phyloP scores from a whole-genome alignment of 345 rosid genomes.

The Mercurialis annua region DNA sequence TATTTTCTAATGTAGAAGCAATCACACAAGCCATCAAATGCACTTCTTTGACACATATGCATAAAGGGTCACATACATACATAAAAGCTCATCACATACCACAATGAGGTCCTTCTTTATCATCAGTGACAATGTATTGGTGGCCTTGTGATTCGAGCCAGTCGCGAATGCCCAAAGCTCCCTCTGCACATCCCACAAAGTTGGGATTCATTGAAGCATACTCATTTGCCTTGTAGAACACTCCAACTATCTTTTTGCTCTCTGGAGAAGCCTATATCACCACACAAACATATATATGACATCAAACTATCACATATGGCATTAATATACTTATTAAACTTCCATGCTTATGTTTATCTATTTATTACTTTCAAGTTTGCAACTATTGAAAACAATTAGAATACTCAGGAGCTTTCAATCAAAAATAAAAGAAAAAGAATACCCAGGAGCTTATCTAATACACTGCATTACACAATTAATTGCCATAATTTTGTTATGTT shows the following conservation, averaged over 20 bases:
- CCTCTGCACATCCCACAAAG: constrained; percentile 73
- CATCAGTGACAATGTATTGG: constrained; percentile 81
- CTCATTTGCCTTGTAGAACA: constrained; percentile 90
- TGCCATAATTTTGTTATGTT: no score
- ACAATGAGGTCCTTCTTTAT: constrained; percentile 77
- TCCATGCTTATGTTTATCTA: background rate
- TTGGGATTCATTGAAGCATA: constrained; percentile 70
- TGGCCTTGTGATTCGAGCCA: constrained; percentile 91
- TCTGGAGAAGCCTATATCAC: constrained; percentile 62
- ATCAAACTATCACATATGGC: background rate
- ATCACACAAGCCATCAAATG: no score
- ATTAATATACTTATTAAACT: background rate
- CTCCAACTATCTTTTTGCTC: constrained; percentile 91
- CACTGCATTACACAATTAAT: no score
- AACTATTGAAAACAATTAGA: no score
- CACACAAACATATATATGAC: background rate
- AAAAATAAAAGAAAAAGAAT: no score
- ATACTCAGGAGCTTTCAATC: no score
- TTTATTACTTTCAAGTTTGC: no score
- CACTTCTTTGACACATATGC: background rate
- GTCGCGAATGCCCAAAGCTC: constrained; percentile 66
- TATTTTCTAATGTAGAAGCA: no score
- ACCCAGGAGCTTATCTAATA: no score
- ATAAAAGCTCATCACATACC: constrained; percentile 35
- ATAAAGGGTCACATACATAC: no score